Base-by-base conservation (phyloP, 441 rosid genomes). In the Kokia cookei region DNA sequence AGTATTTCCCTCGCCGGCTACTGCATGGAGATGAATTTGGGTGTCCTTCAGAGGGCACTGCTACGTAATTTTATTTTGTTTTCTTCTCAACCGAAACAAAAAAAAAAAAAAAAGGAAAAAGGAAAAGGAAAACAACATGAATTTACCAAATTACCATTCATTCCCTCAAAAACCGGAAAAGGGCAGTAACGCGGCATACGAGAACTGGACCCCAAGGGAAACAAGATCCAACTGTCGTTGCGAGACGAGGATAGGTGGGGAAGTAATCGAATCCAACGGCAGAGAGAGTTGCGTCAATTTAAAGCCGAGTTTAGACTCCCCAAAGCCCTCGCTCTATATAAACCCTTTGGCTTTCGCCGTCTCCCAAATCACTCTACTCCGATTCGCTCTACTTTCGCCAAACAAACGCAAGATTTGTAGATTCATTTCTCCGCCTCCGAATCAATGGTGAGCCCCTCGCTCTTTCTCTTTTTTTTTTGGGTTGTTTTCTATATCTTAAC, bases 281-380 rank as follows among this genome's bases (percentile, higher is more conserved):
- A 26, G 57, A 53, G 12, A 6, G 66, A 60, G 66, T 81, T 75
- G 95, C 93, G 88, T 90, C 81, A 82, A 80, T 71, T 55, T 77
- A 78, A 85, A 82, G 95, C 89, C 82, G 76, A 58, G 37, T 37
- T 58, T 26, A 58, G 27, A 27, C 71, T 17, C 43, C 11, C 26
- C 15, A 68, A 48, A 66, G 17, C 2, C n/a, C 50, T 61, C 53
- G 5, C 73, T n/a, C 66, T 71, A 19, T 73, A 64, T 37, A 64
- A 78, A 24, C 75, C 40, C 80, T 24, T 54, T 15, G 74, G 12
- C 24, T 65, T 45, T 65, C 55, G 57, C 73, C 62, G 45, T 60
- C 12, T n/a, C 22, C 51, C 11, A 10, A 10, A 24, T 57, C 69
- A 66, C 26, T 0, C 60, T 13, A 2, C 57, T 19, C 40, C 22